Evolutionary conservation across 768 basidiomycete species (phyloP).

Genomic region (Astraeus odoratus): DNA sequence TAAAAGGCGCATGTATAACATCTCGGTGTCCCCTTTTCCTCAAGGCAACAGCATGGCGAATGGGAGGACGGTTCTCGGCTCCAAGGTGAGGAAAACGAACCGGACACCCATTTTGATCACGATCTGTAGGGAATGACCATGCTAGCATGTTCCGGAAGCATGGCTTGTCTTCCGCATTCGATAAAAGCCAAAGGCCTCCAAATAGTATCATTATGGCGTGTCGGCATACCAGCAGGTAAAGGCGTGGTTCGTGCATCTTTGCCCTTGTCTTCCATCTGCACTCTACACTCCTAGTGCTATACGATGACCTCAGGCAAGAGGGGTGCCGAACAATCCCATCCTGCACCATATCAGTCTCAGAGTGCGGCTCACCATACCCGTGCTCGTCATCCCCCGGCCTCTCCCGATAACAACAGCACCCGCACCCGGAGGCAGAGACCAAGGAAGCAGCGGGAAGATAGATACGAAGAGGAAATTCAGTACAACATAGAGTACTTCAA

Average conservation of each 20-base stretch:
- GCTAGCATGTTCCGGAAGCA: constrained; percentile 6
- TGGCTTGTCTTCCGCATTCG: constrained; percentile 15
- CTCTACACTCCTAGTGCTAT: constrained; percentile 26
- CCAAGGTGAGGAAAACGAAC: constrained; percentile 9
- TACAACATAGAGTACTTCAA: constrained; percentile 30
- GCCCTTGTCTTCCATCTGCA: constrained; percentile 32
- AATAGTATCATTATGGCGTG: constrained; percentile 27
- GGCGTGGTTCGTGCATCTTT: constrained; percentile 31
- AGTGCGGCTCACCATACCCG: constrained; percentile 48
- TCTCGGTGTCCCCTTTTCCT: constrained; percentile 22
- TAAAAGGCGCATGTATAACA: constrained; percentile 17
- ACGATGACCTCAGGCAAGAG: constrained; percentile 31
- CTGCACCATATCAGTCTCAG: constrained; percentile 53
- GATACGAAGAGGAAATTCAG: constrained; percentile 38
- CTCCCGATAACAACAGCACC: constrained; percentile 44
- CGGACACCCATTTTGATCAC: constrained; percentile 4
- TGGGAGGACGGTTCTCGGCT: constrained; percentile 9
- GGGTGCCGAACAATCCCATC: constrained; percentile 23
- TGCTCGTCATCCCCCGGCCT: constrained; percentile 42
- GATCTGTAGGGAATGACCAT: constrained; percentile 11
- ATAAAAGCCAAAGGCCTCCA: constrained; percentile 21
- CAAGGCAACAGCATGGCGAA: constrained; percentile 23
- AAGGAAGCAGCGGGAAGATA: constrained; percentile 38
- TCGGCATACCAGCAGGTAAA: constrained; percentile 28
- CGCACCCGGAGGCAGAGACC: constrained; percentile 30